Percentiles rank a stretch among this genome's conserved stretches.
Evolutionary conservation across 192 early-diverging fungal genomes (phyloP).

Genomic region (Mortierella claussenii): DNA sequence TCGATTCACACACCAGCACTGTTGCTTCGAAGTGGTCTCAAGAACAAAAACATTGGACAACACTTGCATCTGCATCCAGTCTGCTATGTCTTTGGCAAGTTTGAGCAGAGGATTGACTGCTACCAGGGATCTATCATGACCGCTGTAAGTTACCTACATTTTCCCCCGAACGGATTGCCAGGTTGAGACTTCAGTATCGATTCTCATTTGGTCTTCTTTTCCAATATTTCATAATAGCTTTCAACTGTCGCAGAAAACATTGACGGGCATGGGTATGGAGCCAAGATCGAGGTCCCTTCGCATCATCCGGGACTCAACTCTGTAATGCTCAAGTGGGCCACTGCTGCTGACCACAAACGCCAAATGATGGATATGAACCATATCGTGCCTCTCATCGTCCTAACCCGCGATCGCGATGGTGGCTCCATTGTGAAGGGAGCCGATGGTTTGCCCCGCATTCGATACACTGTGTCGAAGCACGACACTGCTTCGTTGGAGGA

Average conservation of each 20-base stretch:
- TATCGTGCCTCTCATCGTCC: constrained; percentile 60
- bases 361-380: constrained; percentile 60
- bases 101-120: constrained; percentile 62
- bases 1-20: constrained; percentile 74
- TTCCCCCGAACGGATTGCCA: no score
- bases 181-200: no score
- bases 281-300: constrained; percentile 70
- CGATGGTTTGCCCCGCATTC: constrained; percentile 52
- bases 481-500: constrained; percentile 59
- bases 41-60: constrained; percentile 75
- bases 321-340: constrained; percentile 59
- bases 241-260: constrained; percentile 64
- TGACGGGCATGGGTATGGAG: constrained; percentile 72
- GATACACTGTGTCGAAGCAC: constrained; percentile 64
- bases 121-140: constrained; percentile 76
- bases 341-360: constrained; percentile 61
- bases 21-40: constrained; percentile 70
- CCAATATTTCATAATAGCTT: constrained; percentile 16
- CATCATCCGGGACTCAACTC: constrained; percentile 64
- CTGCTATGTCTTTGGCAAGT: constrained; percentile 69
- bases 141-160: constrained; percentile 56
- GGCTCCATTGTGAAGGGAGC: constrained; percentile 59
- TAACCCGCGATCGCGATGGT: constrained; percentile 71
- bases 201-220: neutral
- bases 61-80: constrained; percentile 75